Conservation (phyloP, 306 rosid species). For the Prunus davidiana region DNA sequence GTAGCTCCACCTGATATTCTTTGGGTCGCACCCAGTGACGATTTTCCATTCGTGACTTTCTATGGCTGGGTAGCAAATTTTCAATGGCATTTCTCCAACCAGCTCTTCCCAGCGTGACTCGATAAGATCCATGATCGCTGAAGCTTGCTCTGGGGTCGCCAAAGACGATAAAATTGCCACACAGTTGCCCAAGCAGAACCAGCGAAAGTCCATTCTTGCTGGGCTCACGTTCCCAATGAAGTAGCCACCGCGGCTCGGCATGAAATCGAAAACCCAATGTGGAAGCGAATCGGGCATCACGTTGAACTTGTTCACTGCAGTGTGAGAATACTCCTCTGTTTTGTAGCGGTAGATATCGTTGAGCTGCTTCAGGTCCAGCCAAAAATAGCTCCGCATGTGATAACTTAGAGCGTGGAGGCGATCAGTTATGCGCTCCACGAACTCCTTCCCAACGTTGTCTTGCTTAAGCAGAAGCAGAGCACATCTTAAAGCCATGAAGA, state of each 20-base stretch:
- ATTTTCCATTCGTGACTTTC: conserved; percentile 33
- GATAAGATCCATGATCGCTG: conserved; percentile 40
- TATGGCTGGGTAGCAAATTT: conserved; percentile 31
- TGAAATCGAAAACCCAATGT: conserved; percentile 36
- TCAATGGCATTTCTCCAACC: conserved; percentile 42
- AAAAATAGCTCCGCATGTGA: conserved; percentile 35
- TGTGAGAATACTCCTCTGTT: conserved; percentile 44
- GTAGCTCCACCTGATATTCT: conserved; percentile 42
- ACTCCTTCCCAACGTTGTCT: conserved; percentile 28
- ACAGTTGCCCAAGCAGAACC: conserved; percentile 42
- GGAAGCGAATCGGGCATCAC: conserved; percentile 44
- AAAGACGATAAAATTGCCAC: conserved; percentile 35
- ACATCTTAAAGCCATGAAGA: conserved; percentile 37
- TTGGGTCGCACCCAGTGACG: conserved; percentile 38
- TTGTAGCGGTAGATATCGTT: conserved; percentile 38
- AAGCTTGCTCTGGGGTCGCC: conserved; percentile 36
- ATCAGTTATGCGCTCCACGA: conserved; percentile 18
- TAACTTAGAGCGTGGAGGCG: conserved; percentile 36
- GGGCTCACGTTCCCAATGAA: conserved; percentile 43
- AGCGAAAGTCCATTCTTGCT: conserved; percentile 41
- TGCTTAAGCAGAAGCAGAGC: conserved; percentile 30
- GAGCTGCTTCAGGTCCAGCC: conserved; percentile 39
- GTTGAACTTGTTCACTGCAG: conserved; percentile 42
- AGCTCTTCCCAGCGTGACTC: conserved; percentile 39
- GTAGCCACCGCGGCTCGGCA: conserved; percentile 42